Conservation (phyloP, 148 eudicot genomes). For the Nepenthes mirabilis region DNA sequence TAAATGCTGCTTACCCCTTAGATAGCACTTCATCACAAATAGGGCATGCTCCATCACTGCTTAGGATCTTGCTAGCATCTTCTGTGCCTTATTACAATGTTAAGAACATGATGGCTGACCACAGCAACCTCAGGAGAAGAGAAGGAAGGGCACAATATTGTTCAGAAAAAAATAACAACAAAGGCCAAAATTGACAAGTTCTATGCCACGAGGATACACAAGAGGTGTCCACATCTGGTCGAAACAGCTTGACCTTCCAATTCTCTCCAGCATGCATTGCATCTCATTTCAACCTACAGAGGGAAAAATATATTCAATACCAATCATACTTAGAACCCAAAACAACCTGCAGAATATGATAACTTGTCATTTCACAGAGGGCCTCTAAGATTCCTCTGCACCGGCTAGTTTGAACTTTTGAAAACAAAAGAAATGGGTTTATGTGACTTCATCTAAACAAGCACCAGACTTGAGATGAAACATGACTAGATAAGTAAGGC, state of each 20-base stretch:
- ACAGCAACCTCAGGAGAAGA: not conserved
- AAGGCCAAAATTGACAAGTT: not conserved
- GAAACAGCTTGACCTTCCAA: slow-evolving; percentile 84
- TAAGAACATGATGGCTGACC: slow-evolving; percentile 26
- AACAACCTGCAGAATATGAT: no score
- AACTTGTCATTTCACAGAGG: no score
- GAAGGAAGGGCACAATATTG: not conserved
- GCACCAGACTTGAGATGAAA: no score
- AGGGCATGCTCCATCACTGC: slow-evolving; percentile 84
- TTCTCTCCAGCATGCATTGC: slow-evolving; percentile 98
- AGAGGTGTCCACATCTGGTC: slow-evolving; percentile 82
- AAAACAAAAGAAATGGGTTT: no score
- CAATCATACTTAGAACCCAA: slow-evolving; percentile 4
- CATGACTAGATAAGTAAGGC: no score
- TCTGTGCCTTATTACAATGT: slow-evolving; percentile 49
- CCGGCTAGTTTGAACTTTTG: no score
- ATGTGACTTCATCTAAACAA: no score
- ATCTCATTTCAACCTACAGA: slow-evolving; percentile 65
- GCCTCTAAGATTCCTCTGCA: no score
- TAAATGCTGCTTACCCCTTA: slow-evolving; percentile 44
- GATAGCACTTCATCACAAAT: slow-evolving; percentile 92
- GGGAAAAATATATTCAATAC: slow-evolving; percentile 3
- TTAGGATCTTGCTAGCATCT: slow-evolving; percentile 78
- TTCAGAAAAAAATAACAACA: not conserved
- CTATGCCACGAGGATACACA: slow-evolving; percentile 53